Evolutionary conservation across 208 protist species (phyloP).

Genomic region (Acanthamoeba castellanii): DNA sequence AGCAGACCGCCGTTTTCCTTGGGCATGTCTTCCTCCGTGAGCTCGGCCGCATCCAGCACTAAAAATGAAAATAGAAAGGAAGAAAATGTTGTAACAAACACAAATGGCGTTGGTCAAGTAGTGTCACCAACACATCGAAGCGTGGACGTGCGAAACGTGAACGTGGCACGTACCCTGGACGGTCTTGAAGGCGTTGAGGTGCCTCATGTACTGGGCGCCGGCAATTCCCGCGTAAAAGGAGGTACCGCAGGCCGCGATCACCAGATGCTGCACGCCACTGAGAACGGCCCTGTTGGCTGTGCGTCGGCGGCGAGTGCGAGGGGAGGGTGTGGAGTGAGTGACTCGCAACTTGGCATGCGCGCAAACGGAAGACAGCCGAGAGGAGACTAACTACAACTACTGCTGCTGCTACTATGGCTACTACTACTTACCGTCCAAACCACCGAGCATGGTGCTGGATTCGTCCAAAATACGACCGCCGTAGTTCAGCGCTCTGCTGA

Average conservation of each 20-base stretch:
- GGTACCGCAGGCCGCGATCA: slow-evolving; percentile 86
- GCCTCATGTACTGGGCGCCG: slow-evolving; percentile 76
- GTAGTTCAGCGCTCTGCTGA: slow-evolving; percentile 78
- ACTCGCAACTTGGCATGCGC: background rate
- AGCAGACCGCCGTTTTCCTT: slow-evolving; percentile 76
- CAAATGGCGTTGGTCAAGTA: background rate
- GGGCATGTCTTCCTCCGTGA: slow-evolving; percentile 80
- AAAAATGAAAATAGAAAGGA: background rate
- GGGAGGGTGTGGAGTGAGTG: background rate
- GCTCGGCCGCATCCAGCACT: slow-evolving; percentile 82
- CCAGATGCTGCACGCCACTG: slow-evolving; percentile 67
- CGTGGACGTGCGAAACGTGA: too few relatives aligned
- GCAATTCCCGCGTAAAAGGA: slow-evolving; percentile 78
- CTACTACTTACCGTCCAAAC: slow-evolving; percentile 12
- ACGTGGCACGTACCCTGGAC: slow-evolving; percentile 54
- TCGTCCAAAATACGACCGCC: slow-evolving; percentile 82
- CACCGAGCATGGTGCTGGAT: slow-evolving; percentile 66
- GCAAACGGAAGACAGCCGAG: background rate
- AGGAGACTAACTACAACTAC: background rate
- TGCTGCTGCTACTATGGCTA: too few relatives aligned
- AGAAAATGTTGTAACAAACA: too few relatives aligned
- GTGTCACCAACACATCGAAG: background rate
- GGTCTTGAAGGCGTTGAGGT: slow-evolving; percentile 83
- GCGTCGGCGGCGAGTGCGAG: background rate
- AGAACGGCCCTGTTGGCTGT: slow-evolving; percentile 73